phyloP scores from a whole-genome alignment of 106 monocot species.

The Dioscorea dumetorum region DNA sequence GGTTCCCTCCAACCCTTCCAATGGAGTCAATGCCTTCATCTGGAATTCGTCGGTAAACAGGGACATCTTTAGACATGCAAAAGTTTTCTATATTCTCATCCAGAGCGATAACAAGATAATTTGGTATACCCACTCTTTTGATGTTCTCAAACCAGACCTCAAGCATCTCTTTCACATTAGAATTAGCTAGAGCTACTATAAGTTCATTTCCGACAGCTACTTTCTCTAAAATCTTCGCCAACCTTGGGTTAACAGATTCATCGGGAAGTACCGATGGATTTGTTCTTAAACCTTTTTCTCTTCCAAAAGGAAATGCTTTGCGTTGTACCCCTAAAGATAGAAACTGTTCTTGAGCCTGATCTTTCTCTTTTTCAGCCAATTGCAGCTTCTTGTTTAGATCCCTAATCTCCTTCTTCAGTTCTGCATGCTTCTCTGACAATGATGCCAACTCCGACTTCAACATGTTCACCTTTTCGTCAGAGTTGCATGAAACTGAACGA shows the following conservation, averaged over 20 bases:
- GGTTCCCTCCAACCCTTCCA: slow-evolving; percentile 66
- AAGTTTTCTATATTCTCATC: slow-evolving; percentile 69
- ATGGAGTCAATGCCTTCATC: slow-evolving; percentile 68
- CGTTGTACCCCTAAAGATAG: slow-evolving; percentile 24
- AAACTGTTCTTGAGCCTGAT: slow-evolving; percentile 50
- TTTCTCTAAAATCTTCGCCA: slow-evolving; percentile 62
- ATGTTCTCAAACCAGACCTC: slow-evolving; percentile 71
- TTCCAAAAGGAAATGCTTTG: slow-evolving; percentile 78
- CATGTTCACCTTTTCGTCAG: slow-evolving; percentile 33
- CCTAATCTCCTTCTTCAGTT: slow-evolving; percentile 60
- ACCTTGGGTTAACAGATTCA: slow-evolving; percentile 79
- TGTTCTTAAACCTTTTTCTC: slow-evolving; percentile 65
- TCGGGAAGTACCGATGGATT: slow-evolving; percentile 66
- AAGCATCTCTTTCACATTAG: slow-evolving; percentile 76
- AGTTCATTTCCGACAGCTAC: slow-evolving; percentile 63
- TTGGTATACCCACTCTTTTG: slow-evolving; percentile 68
- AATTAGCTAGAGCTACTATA: slow-evolving; percentile 77
- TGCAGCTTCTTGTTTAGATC: slow-evolving; percentile 50
- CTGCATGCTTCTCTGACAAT: slow-evolving; percentile 50
- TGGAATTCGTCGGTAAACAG: slow-evolving; percentile 65
- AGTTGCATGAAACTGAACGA: slow-evolving; percentile 39
- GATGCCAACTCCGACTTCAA: slow-evolving; percentile 59
- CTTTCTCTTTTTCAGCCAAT: slow-evolving; percentile 58
- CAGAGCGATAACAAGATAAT: slow-evolving; percentile 83
- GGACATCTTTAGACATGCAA: slow-evolving; percentile 67